These are phyloP conservation scores for Hura crepitans DNA, from an alignment of 441 rosid species.

Conservation along the genomic window DNA sequence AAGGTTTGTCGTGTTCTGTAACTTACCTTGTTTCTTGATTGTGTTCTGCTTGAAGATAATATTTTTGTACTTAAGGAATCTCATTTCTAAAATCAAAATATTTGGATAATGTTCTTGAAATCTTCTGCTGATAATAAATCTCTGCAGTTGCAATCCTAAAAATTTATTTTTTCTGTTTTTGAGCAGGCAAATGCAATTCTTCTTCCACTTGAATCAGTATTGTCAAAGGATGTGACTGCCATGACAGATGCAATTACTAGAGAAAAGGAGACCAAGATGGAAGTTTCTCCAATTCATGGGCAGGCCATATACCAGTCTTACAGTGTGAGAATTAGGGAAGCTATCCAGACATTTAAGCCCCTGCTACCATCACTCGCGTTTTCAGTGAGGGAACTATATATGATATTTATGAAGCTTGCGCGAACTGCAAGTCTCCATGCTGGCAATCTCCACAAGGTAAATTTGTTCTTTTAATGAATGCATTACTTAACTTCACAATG, in stretches of 20 bases:
- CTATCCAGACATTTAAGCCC: constrained; percentile 60
- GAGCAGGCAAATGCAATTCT: constrained; percentile 76
- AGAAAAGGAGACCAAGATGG: constrained; percentile 74
- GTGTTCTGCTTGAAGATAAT: constrained; percentile 10
- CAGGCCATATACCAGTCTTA: constrained; percentile 93
- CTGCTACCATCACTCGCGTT: constrained; percentile 51
- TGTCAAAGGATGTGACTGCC: constrained; percentile 85
- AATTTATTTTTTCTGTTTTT: constrained; percentile 26
- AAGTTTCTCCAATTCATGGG: constrained; percentile 85
- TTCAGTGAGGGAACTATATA: constrained; percentile 65
- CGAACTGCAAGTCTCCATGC: constrained; percentile 88
- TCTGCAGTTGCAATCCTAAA: constrained; percentile 19
- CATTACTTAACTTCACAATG: constrained; percentile 13
- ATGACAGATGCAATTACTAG: constrained; percentile 78
- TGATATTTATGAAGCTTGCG: constrained; percentile 71
- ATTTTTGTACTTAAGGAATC: background rate
- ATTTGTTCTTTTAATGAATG: constrained; percentile 17
- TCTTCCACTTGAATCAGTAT: constrained; percentile 69
- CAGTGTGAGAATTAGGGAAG: constrained; percentile 68
- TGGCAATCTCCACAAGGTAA: constrained; percentile 82
- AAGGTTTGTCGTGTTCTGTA: constrained; percentile 49
- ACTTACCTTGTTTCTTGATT: constrained; percentile 16
- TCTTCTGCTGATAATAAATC: constrained; percentile 13
- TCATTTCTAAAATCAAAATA: constrained; percentile 1
- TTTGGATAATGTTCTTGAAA: constrained; percentile 8